phyloP scores from a whole-genome alignment of 139 green algal species.

The Ostreobium quekettii region DNA sequence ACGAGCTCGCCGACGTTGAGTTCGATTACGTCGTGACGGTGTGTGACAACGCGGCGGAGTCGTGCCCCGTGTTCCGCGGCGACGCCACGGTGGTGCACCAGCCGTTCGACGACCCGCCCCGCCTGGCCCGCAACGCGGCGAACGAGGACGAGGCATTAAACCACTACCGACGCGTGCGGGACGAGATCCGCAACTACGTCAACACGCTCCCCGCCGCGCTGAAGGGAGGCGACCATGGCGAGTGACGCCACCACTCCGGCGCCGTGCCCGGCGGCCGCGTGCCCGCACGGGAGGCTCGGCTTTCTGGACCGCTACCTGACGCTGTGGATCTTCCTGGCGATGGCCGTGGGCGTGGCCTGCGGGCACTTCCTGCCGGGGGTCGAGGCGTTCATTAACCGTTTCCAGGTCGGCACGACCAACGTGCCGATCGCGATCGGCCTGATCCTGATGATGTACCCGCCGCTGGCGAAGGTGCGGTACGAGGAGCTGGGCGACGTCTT shows the following conservation, averaged over 20 bases:
- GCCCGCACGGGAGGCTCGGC: slow-evolving; percentile 23
- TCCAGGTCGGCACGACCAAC: background rate
- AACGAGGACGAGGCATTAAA: background rate
- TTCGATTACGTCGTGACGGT: background rate
- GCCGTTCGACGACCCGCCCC: background rate
- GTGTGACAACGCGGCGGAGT: background rate
- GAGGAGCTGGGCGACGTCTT: slow-evolving; percentile 34
- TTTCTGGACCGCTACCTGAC: slow-evolving; percentile 36
- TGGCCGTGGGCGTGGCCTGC: slow-evolving; percentile 34
- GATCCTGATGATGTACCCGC: slow-evolving; percentile 47
- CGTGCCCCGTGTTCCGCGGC: background rate
- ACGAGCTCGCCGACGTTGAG: background rate
- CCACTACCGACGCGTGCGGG: background rate
- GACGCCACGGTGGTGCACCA: background rate
- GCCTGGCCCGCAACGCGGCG: background rate
- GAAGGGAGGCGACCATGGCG: no score
- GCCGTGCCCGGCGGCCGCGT: no score
- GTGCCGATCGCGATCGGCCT: slow-evolving; percentile 45
- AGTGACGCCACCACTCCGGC: no score
- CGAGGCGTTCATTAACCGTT: background rate
- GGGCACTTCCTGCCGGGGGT: slow-evolving; percentile 21
- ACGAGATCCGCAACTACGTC: background rate
- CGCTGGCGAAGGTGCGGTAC: slow-evolving; percentile 40
- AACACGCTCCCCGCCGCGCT: background rate
- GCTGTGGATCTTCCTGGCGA: slow-evolving; percentile 38